Conservation (phyloP, 1,139 yeast species). For the Suhomyces bolitotheri region DNA sequence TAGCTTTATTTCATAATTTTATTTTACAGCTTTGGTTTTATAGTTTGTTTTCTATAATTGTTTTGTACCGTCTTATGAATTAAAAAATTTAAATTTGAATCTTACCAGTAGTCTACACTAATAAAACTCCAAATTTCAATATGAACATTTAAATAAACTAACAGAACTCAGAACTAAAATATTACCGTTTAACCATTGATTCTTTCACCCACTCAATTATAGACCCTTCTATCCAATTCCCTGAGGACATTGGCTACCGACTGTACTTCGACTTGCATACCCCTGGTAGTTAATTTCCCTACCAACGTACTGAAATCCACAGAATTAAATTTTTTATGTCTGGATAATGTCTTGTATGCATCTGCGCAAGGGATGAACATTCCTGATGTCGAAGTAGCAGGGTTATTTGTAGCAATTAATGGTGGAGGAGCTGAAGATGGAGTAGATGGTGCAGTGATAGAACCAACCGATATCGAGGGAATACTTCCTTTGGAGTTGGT, state of each 20-base stretch:
- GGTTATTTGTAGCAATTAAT: conserved; percentile 19
- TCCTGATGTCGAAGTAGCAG: conserved; percentile 30
- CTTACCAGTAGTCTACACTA: no score
- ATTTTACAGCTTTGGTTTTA: not conserved
- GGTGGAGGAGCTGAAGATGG: conserved; percentile 25
- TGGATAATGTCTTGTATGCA: conserved; percentile 79
- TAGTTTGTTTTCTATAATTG: not conserved
- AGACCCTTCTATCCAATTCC: conserved; percentile 71
- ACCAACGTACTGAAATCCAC: conserved; percentile 76
- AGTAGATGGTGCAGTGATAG: conserved; percentile 24
- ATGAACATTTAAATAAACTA: no score
- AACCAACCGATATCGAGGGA: conserved; percentile 16
- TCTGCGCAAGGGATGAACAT: conserved; percentile 85
- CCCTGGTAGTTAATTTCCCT: conserved; percentile 74
- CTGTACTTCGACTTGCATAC: conserved; percentile 87
- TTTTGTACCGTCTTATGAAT: no score
- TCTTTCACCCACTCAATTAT: conserved; percentile 42
- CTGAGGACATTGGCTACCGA: conserved; percentile 81
- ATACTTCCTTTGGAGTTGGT: conserved; percentile 17
- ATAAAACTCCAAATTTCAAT: no score
- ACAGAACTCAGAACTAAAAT: not conserved
- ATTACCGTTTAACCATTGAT: not conserved
- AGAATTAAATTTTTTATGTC: conserved; percentile 72
- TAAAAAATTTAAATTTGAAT: no score
- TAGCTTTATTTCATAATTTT: conserved; percentile 5